A percentile compares a stretch with the other conserved stretches of the same genome.
Evolutionary conservation across 345 rosid genomes (phyloP).

Genomic region (Gossypium anomalum): DNA sequence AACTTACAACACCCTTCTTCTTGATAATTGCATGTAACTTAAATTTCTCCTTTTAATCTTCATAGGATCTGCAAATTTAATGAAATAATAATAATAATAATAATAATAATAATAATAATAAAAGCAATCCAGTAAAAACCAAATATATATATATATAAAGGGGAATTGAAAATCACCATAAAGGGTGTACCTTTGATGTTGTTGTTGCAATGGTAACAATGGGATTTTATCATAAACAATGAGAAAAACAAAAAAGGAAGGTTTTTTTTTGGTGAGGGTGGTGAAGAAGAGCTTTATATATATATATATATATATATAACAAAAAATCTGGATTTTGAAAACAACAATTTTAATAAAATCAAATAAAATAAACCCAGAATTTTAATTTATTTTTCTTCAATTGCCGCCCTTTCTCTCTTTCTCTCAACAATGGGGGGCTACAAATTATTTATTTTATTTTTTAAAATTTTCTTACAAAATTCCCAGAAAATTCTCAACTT

Average conservation of each 20-base stretch:
- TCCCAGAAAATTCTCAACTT: neutral
- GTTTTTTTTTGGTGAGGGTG: slow-evolving; percentile 18
- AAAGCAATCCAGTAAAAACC: slow-evolving; percentile 41
- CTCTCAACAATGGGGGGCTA: neutral
- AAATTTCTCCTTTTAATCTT: slow-evolving; percentile 25
- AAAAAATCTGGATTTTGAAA: neutral
- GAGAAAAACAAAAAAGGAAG: neutral
- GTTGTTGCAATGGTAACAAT: slow-evolving; percentile 14
- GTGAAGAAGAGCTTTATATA: slow-evolving; percentile 23
- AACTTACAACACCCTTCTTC: slow-evolving; percentile 30
- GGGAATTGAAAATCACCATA: slow-evolving; percentile 18
- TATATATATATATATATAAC: slow-evolving; percentile 1
- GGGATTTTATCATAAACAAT: neutral
- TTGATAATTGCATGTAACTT: neutral
- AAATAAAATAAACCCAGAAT: neutral
- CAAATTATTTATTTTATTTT: neutral
- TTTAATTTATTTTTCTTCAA: slow-evolving; percentile 28
- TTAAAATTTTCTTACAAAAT: slow-evolving; percentile 13
- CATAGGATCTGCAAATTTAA: slow-evolving; percentile 10
- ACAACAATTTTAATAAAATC: neutral
- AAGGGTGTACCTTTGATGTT: slow-evolving; percentile 17
- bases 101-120: too few relatives aligned
- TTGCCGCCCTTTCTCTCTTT: slow-evolving; percentile 30
- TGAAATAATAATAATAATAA: too few relatives aligned
- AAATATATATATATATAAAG: slow-evolving; percentile 16